phyloP scores from a whole-genome alignment of 202 grass and related monocot species.

The Sporobolus alterniflorus region DNA sequence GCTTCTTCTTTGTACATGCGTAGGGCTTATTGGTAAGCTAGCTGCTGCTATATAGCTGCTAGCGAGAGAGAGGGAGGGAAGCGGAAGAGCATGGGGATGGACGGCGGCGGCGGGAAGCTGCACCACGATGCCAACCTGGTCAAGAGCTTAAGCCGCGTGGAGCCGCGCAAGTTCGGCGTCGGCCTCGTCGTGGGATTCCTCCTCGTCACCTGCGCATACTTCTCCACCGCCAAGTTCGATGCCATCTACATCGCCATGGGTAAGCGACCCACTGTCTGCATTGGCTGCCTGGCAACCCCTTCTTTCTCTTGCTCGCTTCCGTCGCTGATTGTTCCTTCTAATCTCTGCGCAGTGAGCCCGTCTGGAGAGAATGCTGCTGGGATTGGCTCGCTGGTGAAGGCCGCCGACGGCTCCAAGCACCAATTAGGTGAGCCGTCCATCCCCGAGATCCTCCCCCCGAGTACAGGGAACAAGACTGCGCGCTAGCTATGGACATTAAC shows the following conservation, averaged over 20 bases:
- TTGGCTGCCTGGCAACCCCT: too few species aligned
- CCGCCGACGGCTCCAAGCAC: neutral
- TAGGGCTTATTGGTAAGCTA: neutral
- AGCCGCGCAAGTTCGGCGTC: slow-evolving; percentile 56
- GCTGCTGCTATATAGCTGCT: neutral
- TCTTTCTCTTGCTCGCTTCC: too few species aligned
- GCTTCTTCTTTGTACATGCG: neutral
- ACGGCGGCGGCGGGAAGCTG: slow-evolving; percentile 54
- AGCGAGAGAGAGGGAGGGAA: neutral
- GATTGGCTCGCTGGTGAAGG: slow-evolving; percentile 23
- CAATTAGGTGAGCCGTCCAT: slow-evolving; percentile 32
- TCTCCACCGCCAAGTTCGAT: slow-evolving; percentile 73
- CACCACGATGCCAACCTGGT: slow-evolving; percentile 40
- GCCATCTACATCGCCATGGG: slow-evolving; percentile 55
- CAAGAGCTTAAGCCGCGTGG: slow-evolving; percentile 62
- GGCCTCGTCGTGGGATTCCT: slow-evolving; percentile 68
- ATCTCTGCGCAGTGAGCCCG: slow-evolving; percentile 32
- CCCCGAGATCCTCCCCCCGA: neutral
- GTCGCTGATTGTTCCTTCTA: neutral
- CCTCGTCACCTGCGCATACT: slow-evolving; percentile 70
- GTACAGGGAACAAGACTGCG: neutral
- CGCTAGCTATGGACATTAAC: neutral
- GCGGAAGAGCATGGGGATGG: slow-evolving; percentile 19
- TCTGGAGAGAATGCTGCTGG: slow-evolving; percentile 10
- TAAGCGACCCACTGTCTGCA: neutral